Evolutionary conservation across 1,139 yeast species (phyloP).

Genomic region (Sugiyamaella neomexicana): DNA sequence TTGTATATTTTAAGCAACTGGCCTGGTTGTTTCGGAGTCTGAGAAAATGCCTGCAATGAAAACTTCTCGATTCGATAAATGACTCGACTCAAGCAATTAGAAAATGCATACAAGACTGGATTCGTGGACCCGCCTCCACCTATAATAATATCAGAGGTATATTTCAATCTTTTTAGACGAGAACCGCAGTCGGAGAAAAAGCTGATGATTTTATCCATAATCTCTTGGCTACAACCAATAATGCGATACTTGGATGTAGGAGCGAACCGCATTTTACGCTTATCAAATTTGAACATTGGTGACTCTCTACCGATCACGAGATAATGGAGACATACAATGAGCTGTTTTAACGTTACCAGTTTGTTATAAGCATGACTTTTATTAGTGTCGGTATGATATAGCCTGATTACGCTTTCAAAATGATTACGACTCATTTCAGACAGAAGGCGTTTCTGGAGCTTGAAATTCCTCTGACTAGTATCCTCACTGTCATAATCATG

Average conservation of each 20-base stretch:
- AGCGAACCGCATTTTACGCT: constrained; percentile 24
- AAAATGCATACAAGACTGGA: constrained; percentile 35
- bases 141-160: constrained; percentile 27
- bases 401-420: constrained; percentile 12
- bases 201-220: constrained; percentile 24
- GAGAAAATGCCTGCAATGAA: background rate
- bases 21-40: background rate
- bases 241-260: constrained; percentile 22
- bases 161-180: constrained; percentile 31
- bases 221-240: constrained; percentile 26
- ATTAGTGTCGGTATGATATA: background rate
- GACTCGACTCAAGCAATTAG: constrained; percentile 32
- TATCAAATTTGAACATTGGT: constrained; percentile 24
- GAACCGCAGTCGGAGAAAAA: constrained; percentile 33
- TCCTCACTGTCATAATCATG: background rate
- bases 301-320: constrained; percentile 30
- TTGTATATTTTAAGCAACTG: constrained; percentile 25
- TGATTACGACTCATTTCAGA: constrained; percentile 12
- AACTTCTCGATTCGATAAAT: constrained; percentile 25
- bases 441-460: constrained; percentile 11
- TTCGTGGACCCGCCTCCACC: constrained; percentile 21
- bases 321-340: constrained; percentile 23
- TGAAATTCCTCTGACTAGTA: constrained; percentile 4
- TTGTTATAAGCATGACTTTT: background rate
- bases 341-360: constrained; percentile 12